phyloP scores from a whole-genome alignment of 192 early-diverging fungal species.

The Podila minutissima region DNA sequence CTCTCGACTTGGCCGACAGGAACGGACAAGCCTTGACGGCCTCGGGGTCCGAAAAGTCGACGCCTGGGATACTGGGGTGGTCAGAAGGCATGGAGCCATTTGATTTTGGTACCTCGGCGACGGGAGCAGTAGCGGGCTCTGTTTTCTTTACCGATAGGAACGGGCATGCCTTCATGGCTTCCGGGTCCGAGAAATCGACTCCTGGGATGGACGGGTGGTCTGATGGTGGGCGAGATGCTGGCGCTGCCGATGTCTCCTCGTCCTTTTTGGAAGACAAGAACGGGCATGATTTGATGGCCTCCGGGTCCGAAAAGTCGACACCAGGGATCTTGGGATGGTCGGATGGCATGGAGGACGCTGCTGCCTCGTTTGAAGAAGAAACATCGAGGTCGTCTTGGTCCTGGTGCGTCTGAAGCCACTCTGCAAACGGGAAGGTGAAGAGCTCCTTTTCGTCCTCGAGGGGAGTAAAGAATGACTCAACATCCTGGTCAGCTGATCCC shows the following conservation, averaged over 20 bases:
- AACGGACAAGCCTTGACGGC: constrained; percentile 39
- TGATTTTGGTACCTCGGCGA: not conserved
- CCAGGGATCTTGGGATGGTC: constrained; percentile 44
- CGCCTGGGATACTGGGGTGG: constrained; percentile 42
- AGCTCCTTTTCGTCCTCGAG: constrained; percentile 19
- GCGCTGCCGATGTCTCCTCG: not conserved
- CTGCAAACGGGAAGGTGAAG: constrained; percentile 23
- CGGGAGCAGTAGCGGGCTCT: not conserved
- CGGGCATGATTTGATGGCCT: constrained; percentile 34
- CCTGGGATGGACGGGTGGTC: constrained; percentile 45
- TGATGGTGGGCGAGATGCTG: constrained; percentile 1
- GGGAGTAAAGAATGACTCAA: constrained; percentile 20
- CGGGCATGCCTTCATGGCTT: constrained; percentile 33
- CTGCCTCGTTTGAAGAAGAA: not conserved
- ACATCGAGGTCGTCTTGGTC: constrained; percentile 5
- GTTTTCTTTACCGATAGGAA: constrained; percentile 26
- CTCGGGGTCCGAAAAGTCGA: constrained; percentile 35
- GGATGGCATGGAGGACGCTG: constrained; percentile 8
- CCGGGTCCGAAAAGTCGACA: constrained; percentile 30
- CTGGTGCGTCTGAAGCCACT: constrained; percentile 18
- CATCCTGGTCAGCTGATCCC: not conserved
- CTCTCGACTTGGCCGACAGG: constrained; percentile 14
- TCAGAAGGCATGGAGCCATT: constrained; percentile 6
- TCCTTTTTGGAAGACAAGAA: constrained; percentile 27
- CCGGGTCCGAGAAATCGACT: constrained; percentile 35